phyloP scores from a whole-genome alignment of 2,329 filamentous ascomycete genomes.

The Diaporthe helianthi region DNA sequence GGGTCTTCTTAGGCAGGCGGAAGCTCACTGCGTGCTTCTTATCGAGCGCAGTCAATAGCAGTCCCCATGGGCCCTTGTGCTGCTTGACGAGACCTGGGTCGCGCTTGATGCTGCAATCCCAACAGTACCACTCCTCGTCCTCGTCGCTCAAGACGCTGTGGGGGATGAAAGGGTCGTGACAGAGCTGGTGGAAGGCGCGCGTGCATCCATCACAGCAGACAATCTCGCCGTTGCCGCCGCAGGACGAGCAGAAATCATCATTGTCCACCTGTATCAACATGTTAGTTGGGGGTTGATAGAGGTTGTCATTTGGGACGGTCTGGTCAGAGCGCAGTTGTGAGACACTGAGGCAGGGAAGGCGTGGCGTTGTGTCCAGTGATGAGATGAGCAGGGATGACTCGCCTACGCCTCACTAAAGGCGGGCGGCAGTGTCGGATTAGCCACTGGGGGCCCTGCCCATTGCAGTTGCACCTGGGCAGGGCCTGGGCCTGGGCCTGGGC shows the following conservation, averaged over 20 bases:
- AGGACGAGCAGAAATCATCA: slow-evolving; percentile 89
- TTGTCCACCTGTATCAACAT: slow-evolving; percentile 68
- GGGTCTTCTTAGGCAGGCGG: slow-evolving; percentile 72
- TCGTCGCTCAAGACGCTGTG: slow-evolving; percentile 70
- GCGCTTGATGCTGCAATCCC: slow-evolving; percentile 66
- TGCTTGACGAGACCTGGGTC: slow-evolving; percentile 54
- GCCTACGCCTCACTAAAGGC: slow-evolving; percentile 26
- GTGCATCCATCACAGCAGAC: slow-evolving; percentile 94
- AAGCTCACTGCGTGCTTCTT: slow-evolving; percentile 76
- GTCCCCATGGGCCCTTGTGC: slow-evolving; percentile 65
- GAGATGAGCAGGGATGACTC: slow-evolving; percentile 31
- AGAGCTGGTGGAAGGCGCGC: slow-evolving; percentile 88
- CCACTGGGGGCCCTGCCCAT: slow-evolving; percentile 7
- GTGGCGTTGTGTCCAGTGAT: slow-evolving; percentile 32
- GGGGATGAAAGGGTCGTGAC: slow-evolving; percentile 81
- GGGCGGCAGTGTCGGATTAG: slow-evolving; percentile 30
- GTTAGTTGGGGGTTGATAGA: slow-evolving; percentile 28
- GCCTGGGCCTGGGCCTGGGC: slow-evolving; percentile 14
- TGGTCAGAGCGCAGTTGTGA: slow-evolving; percentile 31
- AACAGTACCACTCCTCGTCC: slow-evolving; percentile 74
- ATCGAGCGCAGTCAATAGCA: slow-evolving; percentile 70
- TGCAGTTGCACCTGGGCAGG: slow-evolving; percentile 5
- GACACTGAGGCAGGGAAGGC: slow-evolving; percentile 31
- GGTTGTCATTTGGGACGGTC: slow-evolving; percentile 9
- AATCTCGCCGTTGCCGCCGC: slow-evolving; percentile 82